Evolutionary conservation across 2,329 filamentous ascomycete species (phyloP), one percentile per base, ranked within the genome.

Genomic region (Lasiodiplodia citricola): DNA sequence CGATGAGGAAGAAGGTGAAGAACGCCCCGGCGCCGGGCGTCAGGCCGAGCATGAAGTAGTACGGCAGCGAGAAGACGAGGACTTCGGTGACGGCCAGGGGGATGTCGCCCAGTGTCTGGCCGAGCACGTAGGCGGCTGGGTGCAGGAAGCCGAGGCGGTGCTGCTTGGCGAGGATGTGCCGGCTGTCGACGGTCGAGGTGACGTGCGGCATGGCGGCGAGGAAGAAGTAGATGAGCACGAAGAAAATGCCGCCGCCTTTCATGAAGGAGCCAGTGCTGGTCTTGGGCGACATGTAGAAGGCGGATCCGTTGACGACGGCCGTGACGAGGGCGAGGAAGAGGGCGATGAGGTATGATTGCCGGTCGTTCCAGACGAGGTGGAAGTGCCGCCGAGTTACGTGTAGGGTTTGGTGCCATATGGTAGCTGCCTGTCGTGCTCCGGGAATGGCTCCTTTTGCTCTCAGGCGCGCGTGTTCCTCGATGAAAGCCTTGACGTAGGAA

Each of bases 81-180:
- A 88, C 86, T 71, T 89, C 87, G 13, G 88, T 76, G n/a, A 88
- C 77, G 0, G 88, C 84, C 11, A 88, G 77, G 0, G 88, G 87
- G 0, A 88, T 75, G 73, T 90, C 86, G 28, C 87, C 83, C 3
- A 87, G 80, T 0, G 86, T 87, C 69, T 88, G 86, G 0, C 86
- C 86, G 21, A 88, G 79, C 10, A 87, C 87, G 65, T 85, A 88
- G 25, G 88, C 87, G 0, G 87, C 81, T 1, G 88, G 88, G 7
- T 86, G 86, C 70, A 91, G 91, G 76, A 92, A 91, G 0, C 88
- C 88, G 71, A 91, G 91, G 31, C 85, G 88, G 74, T 91, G 91
- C 77, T 92, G 90, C 76, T 92, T 92, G 66, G 90, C 79, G 44
- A 92, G 78, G 67, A 92, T 90, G 0, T 88, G 88, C 52, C 89